Base-by-base conservation (phyloP, 352 stramenopile species). In the Pythium apleroticum region DNA sequence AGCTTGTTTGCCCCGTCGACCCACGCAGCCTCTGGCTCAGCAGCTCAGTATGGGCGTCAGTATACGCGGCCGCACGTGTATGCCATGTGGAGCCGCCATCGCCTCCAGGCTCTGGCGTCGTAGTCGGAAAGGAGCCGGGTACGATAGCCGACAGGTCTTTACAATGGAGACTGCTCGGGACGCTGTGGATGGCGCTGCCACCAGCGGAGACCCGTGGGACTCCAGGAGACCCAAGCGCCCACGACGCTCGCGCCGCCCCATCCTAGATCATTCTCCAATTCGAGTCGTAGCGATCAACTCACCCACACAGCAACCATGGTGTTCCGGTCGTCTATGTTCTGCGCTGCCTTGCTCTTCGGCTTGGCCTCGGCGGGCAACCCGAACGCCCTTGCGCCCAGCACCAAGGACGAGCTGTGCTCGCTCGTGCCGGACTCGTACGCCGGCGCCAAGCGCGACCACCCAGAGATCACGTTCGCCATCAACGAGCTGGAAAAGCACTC, bases 401-500 rank as follows among this genome's bases (percentile, higher is more conserved):
- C 28, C 45, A 56, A 45, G 22, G 76, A 88, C 27, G 74, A 66
- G 31, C 74, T 90, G 46, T 88, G 77, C 60, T 86, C 81, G 0
- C 63, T 89, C 9, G 58, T 75, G 14, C 78, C 80, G 0, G 39
- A 60, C 33, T 76, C 73, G 17, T 88, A 89, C 61, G 27, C 69
- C 14, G 60, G 63, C 15, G 82, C 82, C 60, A 88, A 85, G 54
- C 55, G 43, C 3, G 25, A 62, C 22, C 77, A 87, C 65, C 76
- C 81, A 19, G 76, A 79, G 5, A 71, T 77, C 5, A 62, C 67
- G 11, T 80, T 75, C 52, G 83, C 83, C 22, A 65, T 92, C 24
- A 52, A 79, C 12, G 72, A 75, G 24, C 46, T 91, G 20, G 77
- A 88, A 52, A 81, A 78, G 41, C 67, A 81, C 53, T 69, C 70